Conservation (phyloP, 306 rosid species). For the Oemleria cerasiformis region DNA sequence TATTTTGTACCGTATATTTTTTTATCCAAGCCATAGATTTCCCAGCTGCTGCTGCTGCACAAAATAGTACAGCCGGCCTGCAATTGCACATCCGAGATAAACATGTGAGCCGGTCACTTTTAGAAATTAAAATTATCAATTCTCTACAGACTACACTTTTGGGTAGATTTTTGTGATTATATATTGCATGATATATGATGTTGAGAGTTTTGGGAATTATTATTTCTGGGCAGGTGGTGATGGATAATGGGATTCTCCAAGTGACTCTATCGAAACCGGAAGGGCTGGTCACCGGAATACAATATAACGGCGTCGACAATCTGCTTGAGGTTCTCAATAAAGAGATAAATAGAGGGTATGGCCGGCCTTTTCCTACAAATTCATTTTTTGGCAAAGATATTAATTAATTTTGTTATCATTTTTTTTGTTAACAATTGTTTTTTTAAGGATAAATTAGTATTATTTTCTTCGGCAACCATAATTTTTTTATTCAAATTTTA, state of each 20-base stretch:
- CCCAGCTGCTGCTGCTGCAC: not conserved
- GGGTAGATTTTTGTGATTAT: too few species aligned
- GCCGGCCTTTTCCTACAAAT: not conserved
- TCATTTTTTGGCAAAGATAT: too few species aligned
- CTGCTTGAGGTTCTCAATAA: slow-evolving; percentile 35
- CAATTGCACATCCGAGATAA: slow-evolving; percentile 45
- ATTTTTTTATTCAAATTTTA: too few species aligned
- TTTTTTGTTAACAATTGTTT: too few species aligned
- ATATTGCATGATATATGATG: too few species aligned
- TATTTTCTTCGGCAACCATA: too few species aligned
- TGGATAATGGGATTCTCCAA: slow-evolving; percentile 39
- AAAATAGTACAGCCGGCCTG: slow-evolving; percentile 25
- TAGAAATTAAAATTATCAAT: not conserved
- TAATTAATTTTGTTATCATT: too few species aligned
- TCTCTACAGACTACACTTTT: not conserved
- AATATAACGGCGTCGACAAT: slow-evolving; percentile 35
- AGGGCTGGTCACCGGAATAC: slow-evolving; percentile 39
- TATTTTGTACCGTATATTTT: not conserved
- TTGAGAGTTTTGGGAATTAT: not conserved
- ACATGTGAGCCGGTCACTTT: slow-evolving; percentile 28
- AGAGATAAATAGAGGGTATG: slow-evolving; percentile 39
- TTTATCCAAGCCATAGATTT: not conserved
- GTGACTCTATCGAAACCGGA: slow-evolving; percentile 43
- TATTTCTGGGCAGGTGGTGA: slow-evolving; percentile 29
- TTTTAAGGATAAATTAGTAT: not conserved